Base-by-base conservation (phyloP, 2,329 filamentous ascomycete species). In the Ilyonectria mors-panacis region DNA sequence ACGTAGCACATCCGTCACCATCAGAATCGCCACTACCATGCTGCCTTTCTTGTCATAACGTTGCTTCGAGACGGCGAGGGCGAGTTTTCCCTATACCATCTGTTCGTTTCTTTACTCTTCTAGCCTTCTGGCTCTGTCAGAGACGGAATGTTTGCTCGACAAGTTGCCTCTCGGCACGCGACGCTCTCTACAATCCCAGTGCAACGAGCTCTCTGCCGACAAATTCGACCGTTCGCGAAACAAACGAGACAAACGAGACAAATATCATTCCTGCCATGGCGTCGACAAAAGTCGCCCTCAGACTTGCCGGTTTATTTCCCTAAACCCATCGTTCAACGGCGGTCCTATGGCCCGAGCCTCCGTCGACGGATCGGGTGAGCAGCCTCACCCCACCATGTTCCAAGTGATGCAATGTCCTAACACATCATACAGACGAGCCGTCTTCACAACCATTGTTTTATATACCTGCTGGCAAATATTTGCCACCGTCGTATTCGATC, bases 401-500 rank as follows among this genome's bases (percentile, higher is more conserved):
- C 12, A 35, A 45, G 6, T 12, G 8, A 63, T 39, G 28, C 44
- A 19, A 28, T 45, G 47, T 53, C 23, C 70, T 76, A 62, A 76
- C 56, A 28, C 6, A 17, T 2, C 17, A 13, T 28, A 21, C 54
- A 80, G 78, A 15, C 75, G 76, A 19, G 73, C 72, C 21, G 57
- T 78, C 23, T 76, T 82, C 35, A 77, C 80, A 6, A 76, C 75
- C 6, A 61, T 81, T 13, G 70, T 80, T 12, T 69, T 78, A 44
- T 79, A 82, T 48, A 67, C 80, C 2, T 83, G 82, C 69, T 86
- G 79, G 71, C 75, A 82, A 39, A 73, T 85, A 37, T 88, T 87
- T 74, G 77, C 77, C 28, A 79, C 76, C 10, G 73, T 84, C n/a
- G 82, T 89, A 17, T 76, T 88, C 23, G 82, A 82, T 59, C 84